Conservation (phyloP, 768 basidiomycete species). For the Tricholoma furcatifolium region DNA sequence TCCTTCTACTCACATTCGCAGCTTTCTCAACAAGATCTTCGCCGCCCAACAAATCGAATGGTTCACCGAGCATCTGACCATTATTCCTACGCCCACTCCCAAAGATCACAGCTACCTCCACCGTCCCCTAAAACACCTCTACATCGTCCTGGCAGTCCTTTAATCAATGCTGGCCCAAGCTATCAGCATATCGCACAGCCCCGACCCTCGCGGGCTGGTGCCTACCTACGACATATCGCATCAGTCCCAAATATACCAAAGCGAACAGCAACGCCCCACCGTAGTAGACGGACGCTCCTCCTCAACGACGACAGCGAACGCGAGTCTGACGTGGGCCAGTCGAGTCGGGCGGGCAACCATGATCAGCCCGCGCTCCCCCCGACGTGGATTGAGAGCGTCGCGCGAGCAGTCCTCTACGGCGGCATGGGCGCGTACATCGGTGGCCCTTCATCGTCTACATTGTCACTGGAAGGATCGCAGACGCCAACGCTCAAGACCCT, state of each 20-base stretch:
- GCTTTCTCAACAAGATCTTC: constrained; percentile 8
- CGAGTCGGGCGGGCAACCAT: constrained; percentile 25
- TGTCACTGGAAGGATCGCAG: neutral
- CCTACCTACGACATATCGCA: constrained; percentile 74
- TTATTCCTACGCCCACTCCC: constrained; percentile 8
- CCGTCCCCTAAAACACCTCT: constrained; percentile 14
- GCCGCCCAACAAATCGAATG: constrained; percentile 10
- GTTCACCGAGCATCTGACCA: constrained; percentile 13
- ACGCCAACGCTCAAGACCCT: constrained; percentile 18
- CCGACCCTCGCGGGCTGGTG: constrained; percentile 54
- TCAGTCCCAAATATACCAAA: constrained; percentile 47
- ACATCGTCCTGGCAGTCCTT: constrained; percentile 18
- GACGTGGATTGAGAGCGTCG: constrained; percentile 73
- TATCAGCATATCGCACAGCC: constrained; percentile 28
- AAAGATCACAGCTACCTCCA: constrained; percentile 7
- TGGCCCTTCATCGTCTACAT: constrained; percentile 27
- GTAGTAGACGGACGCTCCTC: constrained; percentile 16
- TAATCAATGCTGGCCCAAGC: constrained; percentile 26
- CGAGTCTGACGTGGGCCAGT: neutral
- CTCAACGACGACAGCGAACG: constrained; percentile 32
- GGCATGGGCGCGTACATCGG: constrained; percentile 46
- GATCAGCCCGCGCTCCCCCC: constrained; percentile 56
- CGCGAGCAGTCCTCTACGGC: constrained; percentile 60
- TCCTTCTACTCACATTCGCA: constrained; percentile 8
- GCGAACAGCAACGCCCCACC: constrained; percentile 29